Evolutionary conservation across 768 basidiomycete genomes (phyloP), one percentile per base, ranked within the genome.

Genomic region (Austroboletus festivus): DNA sequence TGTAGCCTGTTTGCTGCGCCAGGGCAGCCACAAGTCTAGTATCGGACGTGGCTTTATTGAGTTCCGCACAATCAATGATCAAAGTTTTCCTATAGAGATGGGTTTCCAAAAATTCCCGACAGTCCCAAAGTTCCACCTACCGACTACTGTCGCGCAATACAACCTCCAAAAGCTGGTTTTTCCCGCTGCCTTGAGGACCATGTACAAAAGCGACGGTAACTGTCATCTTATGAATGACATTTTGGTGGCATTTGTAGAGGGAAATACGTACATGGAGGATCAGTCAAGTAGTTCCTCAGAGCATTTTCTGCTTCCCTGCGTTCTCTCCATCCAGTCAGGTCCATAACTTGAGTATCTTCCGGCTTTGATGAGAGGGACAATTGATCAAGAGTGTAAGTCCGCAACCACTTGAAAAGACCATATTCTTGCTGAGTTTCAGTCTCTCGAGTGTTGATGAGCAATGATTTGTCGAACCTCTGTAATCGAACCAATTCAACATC

Each of bases 131-230:
- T 9, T 5, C n/a, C 4, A 61, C 68, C 46, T 55, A 79, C 84
- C 85, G 72, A n/a, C 69, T 71, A 13, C 68, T 70, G 5, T 83
- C 75, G 39, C 75, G 70, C 42, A 89, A 68, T 24, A 83, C 65
- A 3, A 68, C 56, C 16, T 76, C 60, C 7, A 90, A 58, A 76
- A 91, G 76, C 11, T 70, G 70, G 3, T 75, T 74, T 61, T 92
- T 92, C 3, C 90, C 89, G 55, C 86, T 89, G 18, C 89, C 89
- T 62, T 88, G 85, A 5, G 89, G 89, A 5, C 89, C 89, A 52
- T 90, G 84, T 8, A 93, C 64, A 58, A 93, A 89, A 12, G 84
- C 78, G 26, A 91, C 71, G 2, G 86, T 87, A n/a, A 66, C 88
- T 89, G 55, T 37, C 34, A 45, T 34, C 30, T 38, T 16, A 41